Conservation (phyloP, 73 alveolate species). For the Paramecium sexaurelia region DNA sequence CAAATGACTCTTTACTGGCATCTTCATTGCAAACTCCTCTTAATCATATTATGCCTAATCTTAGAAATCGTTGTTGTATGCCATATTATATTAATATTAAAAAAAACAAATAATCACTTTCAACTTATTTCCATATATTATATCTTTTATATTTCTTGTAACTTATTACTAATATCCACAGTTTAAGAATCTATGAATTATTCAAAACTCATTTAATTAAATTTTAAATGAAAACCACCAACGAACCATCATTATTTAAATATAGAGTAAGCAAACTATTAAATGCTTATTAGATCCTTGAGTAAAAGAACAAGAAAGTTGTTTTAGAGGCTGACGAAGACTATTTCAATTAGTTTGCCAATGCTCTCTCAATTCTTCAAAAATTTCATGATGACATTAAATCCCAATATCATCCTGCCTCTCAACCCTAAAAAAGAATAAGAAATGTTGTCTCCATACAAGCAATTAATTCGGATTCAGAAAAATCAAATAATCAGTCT, state of each 20-base stretch:
- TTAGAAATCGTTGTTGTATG: slow-evolving; percentile 42
- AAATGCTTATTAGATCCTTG: background rate
- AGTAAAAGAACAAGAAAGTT: background rate
- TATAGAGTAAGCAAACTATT: background rate
- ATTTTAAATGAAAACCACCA: background rate
- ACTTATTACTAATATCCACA: no score
- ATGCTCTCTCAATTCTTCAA: background rate
- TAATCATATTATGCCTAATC: background rate
- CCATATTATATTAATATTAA: slow-evolving; percentile 18
- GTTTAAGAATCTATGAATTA: no score
- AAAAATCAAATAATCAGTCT: background rate
- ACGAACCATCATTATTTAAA: background rate
- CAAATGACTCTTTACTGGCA: slow-evolving; percentile 48
- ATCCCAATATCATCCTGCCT: background rate
- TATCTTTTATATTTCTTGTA: no score
- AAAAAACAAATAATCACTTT: background rate
- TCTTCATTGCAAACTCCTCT: slow-evolving; percentile 27
- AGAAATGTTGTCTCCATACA: background rate
- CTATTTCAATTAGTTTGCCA: background rate
- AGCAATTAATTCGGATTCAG: background rate
- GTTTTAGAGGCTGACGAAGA: background rate
- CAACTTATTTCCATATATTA: background rate
- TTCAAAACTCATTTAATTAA: no score
- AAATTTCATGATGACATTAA: background rate
- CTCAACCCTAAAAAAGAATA: background rate